Percentiles rank a stretch among this genome's conserved stretches.
Evolutionary conservation across 805 yeast species (phyloP).

Genomic region (Saccharomycopsis fibuligera): DNA sequence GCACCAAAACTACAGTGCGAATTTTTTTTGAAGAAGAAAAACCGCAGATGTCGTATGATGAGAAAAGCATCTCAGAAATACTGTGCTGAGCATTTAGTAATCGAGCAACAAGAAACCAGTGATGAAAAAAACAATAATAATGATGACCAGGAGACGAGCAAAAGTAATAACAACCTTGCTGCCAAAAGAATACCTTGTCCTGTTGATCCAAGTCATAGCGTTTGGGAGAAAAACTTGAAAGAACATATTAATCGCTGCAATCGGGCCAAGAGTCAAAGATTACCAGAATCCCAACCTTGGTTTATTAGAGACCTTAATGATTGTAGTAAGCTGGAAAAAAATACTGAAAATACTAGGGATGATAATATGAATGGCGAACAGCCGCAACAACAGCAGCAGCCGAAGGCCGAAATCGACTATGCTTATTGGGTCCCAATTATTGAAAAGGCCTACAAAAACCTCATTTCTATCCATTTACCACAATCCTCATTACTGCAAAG

Average conservation of each 20-base stretch:
- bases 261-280: conserved; percentile 31
- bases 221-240: conserved; percentile 53
- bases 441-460: conserved; percentile 31
- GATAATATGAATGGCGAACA: neutral
- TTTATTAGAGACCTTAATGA: conserved; percentile 41
- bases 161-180: conserved; percentile 7
- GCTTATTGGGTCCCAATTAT: conserved; percentile 31
- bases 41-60: conserved; percentile 56
- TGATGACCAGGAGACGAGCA: neutral
- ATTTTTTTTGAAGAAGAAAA: conserved; percentile 42
- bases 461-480: neutral
- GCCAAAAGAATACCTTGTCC: conserved; percentile 62
- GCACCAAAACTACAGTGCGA: conserved; percentile 33
- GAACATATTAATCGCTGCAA: conserved; percentile 60
- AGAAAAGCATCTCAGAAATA: conserved; percentile 38
- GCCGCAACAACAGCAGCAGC: neutral
- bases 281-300: conserved; percentile 41
- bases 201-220: conserved; percentile 64
- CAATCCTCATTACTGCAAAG: neutral
- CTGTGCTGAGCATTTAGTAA: conserved; percentile 57
- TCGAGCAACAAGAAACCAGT: conserved; percentile 20
- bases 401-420: conserved; percentile 18
- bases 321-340: neutral
- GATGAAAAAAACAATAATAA: conserved; percentile 13
- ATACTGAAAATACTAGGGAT: too few relatives aligned